Evolutionary conservation across 148 eudicot species (phyloP).

Genomic region (Chenopodium formosanum): DNA sequence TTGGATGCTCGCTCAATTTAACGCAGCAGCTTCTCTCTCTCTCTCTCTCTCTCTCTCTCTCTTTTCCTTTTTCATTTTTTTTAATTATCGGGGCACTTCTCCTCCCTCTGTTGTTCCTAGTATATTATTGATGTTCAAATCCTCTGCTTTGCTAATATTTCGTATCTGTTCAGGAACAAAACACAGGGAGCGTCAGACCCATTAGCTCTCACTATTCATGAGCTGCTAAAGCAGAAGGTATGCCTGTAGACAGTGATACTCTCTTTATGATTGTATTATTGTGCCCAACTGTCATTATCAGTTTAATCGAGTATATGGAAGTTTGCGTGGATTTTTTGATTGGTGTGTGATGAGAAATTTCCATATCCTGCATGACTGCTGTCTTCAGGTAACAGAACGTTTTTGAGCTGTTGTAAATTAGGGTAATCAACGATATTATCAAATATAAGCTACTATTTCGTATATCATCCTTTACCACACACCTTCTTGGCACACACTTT

Average conservation of each 20-base stretch:
- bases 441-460: neutral
- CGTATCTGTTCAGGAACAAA: conserved; percentile 38
- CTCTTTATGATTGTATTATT: neutral
- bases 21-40: neutral
- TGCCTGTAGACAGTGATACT: neutral
- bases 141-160: neutral
- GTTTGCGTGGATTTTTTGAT: neutral
- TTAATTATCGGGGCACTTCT: too few species aligned
- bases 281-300: neutral
- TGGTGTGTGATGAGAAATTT: neutral
- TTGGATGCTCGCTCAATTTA: conserved; percentile 10
- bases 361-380: neutral
- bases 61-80: neutral
- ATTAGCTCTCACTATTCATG: conserved; percentile 55
- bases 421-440: neutral
- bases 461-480: too few species aligned
- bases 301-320: neutral
- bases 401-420: neutral
- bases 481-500: too few species aligned
- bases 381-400: neutral
- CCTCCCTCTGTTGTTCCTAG: neutral
- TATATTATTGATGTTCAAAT: conserved; percentile 5
- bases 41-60: neutral
- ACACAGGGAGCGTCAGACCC: conserved; percentile 38
- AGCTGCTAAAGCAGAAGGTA: conserved; percentile 72